Evolutionary conservation across 1,284 basidiomycete genomes (phyloP), one percentile per base, ranked within the genome.

Genomic region (Cutaneotrichosporon sp.): DNA sequence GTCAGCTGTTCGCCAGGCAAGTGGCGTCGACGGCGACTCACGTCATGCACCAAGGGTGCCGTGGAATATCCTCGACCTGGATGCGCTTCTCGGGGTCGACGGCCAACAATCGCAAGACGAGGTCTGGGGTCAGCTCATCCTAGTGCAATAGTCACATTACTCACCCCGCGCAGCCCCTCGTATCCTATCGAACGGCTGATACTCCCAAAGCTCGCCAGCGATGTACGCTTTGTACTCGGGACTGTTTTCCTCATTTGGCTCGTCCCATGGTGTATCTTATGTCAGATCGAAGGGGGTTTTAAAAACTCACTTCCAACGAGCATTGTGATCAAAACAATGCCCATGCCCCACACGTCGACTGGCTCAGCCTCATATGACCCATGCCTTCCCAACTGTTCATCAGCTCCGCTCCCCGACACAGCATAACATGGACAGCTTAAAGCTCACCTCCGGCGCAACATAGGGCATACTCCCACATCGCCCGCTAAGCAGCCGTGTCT

Each of bases 201-300:
- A 83, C 8, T 81, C 70, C 60, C 90, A 84, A 48, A 94, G 82
- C 49, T 86, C 78, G 2, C 91, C 91, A 0, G 80, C 80, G 3
- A 87, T 67, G 71, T 88, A 98, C 7, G 83, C 81, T 24, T 75
- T 70, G 70, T 83, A 98, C 72, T 98, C 94, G 2, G 83, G 81
- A 57, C 87, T 90, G 8, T 44, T 44, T 19, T 80, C 78, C 1
- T 74, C 68, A 0, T 91, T 91, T 3, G 94, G 92, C 68, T 96
- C 88, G 67, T 97, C 94, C 94, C 94, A 98, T 1, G 94, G 96
- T 0, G 94, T 97, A 69, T 96, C 91, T 96, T 52, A 0, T 41
- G 19, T 55, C 16, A 49, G 55, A 29, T 9, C 11, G 8, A 17
- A 11, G 11, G 8, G 17, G 22, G 2, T 7, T 12, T 8, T 27